These are phyloP conservation scores for Petunia axillaris DNA, from an alignment of 257 asterid genomes.

Conservation along the genomic window DNA sequence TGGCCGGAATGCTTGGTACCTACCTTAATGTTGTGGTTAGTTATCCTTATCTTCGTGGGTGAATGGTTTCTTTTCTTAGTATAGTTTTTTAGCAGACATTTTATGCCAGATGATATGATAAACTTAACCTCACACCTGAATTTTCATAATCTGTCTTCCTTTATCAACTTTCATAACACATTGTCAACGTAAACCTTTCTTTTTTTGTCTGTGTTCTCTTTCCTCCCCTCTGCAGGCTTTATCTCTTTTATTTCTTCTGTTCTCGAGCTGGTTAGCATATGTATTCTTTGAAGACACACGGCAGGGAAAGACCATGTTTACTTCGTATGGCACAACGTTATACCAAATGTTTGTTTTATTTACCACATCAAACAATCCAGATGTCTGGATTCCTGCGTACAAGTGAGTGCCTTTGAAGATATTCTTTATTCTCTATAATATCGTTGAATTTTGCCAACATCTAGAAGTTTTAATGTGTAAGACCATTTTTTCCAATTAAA, in stretches of 20 bases:
- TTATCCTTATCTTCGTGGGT: constrained; percentile 25
- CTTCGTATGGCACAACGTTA: constrained; percentile 72
- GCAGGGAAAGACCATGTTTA: constrained; percentile 75
- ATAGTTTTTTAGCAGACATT: not conserved
- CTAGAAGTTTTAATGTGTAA: constrained; percentile 14
- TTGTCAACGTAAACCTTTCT: not conserved
- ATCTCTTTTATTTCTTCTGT: constrained; percentile 76
- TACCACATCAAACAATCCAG: constrained; percentile 98
- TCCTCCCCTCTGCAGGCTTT: constrained; percentile 64
- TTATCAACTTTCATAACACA: not conserved
- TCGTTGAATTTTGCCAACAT: not conserved
- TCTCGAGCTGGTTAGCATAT: constrained; percentile 94
- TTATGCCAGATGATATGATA: constrained; percentile 4
- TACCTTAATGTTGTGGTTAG: constrained; percentile 94
- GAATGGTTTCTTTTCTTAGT: constrained; percentile 4
- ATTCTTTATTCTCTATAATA: not conserved
- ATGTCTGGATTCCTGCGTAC: constrained; percentile 99
- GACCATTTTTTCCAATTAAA: not conserved
- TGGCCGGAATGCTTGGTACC: constrained; percentile 86
- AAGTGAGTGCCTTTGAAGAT: constrained; percentile 55
- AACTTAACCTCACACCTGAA: not conserved
- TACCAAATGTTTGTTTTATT: constrained; percentile 91
- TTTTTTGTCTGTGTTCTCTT: constrained; percentile 16
- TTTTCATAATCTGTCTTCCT: not conserved
- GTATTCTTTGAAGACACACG: constrained; percentile 95